Evolutionary conservation across 768 basidiomycete species (phyloP).

Genomic region (Boletus coccyginus): DNA sequence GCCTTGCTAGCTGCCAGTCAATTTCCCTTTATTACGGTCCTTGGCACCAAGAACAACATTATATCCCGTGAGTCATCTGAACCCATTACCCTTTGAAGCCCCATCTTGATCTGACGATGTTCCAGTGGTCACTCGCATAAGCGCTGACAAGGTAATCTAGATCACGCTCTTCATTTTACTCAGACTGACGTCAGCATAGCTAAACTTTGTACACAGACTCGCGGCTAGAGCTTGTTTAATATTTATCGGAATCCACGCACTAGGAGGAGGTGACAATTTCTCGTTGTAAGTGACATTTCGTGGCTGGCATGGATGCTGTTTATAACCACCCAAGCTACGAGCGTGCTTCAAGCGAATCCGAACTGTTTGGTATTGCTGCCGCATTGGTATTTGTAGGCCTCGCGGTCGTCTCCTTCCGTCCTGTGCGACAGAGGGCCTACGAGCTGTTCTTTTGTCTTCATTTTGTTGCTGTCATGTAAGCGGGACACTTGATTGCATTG

Average conservation of each 20-base stretch:
- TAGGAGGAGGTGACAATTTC: slow-evolving; percentile 18
- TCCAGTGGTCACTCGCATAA: slow-evolving; percentile 22
- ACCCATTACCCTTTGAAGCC: not conserved
- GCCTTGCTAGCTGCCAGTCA: slow-evolving; percentile 34
- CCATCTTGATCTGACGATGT: not conserved
- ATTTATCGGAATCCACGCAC: slow-evolving; percentile 48
- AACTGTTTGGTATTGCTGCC: slow-evolving; percentile 36
- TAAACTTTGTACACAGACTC: slow-evolving; percentile 45
- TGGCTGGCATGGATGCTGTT: not conserved
- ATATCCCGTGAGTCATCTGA: slow-evolving; percentile 14
- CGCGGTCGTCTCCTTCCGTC: slow-evolving; percentile 44
- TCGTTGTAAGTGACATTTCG: slow-evolving; percentile 7
- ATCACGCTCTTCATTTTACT: not conserved
- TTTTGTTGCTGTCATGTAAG: slow-evolving; percentile 40
- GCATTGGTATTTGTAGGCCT: slow-evolving; percentile 38
- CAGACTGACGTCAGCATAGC: slow-evolving; percentile 12
- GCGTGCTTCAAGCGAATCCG: not conserved
- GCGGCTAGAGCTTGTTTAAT: slow-evolving; percentile 43
- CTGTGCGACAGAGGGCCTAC: slow-evolving; percentile 46
- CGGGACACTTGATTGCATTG: not conserved
- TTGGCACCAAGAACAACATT: slow-evolving; percentile 43
- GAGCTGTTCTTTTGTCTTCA: slow-evolving; percentile 52
- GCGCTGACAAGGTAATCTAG: slow-evolving; percentile 19
- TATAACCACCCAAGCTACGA: slow-evolving; percentile 5
- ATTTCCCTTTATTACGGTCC: slow-evolving; percentile 38